A percentile compares a stretch with the other conserved stretches of the same genome.
These are phyloP conservation scores for Hamigera avellanea DNA, from an alignment of 495 filamentous ascomycete genomes.

Conservation along the genomic window DNA sequence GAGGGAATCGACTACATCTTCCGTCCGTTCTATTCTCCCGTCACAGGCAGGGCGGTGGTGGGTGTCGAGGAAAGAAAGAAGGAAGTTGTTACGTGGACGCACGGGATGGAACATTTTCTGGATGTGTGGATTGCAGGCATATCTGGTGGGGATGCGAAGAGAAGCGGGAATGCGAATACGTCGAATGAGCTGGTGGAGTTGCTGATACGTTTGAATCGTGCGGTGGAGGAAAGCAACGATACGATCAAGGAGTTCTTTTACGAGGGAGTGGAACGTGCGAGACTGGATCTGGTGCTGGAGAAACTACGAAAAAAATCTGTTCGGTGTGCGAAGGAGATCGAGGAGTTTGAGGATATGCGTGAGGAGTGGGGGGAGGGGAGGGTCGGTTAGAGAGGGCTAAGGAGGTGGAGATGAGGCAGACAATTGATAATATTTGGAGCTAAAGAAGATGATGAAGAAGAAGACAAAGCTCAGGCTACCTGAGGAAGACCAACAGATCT, in stretches of 20 bases:
- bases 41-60: neutral
- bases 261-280: neutral
- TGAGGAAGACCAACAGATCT: no score
- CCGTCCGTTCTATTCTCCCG: neutral
- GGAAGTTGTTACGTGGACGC: neutral
- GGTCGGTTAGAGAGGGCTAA: no score
- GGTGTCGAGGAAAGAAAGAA: neutral
- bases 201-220: neutral
- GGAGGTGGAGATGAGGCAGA: no score
- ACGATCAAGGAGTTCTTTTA: neutral
- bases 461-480: no score
- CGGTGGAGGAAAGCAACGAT: neutral
- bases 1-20: neutral
- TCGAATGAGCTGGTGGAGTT: neutral
- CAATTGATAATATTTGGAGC: no score
- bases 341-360: neutral
- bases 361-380: constrained; percentile 4
- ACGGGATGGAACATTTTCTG: neutral
- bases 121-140: neutral
- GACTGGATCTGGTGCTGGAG: neutral
- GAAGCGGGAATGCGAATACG: neutral
- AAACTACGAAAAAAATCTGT: neutral
- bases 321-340: neutral
- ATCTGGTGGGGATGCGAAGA: no score
- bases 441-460: no score